phyloP scores from a whole-genome alignment of 331 rosid species.

The Rosa hybrid region DNA sequence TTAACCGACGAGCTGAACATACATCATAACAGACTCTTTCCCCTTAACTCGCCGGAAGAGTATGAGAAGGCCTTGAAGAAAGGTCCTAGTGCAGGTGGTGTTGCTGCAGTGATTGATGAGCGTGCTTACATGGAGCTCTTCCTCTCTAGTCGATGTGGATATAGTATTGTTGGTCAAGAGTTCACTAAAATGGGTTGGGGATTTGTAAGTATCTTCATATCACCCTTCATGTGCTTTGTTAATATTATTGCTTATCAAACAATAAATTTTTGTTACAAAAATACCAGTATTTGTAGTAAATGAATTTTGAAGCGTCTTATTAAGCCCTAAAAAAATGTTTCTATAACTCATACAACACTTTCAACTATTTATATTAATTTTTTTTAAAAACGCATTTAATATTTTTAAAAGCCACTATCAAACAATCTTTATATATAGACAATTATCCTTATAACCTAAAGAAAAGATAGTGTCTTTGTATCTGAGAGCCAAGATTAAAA shows the following conservation, averaged over 20 bases:
- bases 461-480: too few relatives aligned
- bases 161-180: slow-evolving; percentile 65
- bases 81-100: slow-evolving; percentile 55
- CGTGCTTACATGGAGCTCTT: slow-evolving; percentile 72
- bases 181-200: slow-evolving; percentile 88
- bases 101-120: slow-evolving; percentile 62
- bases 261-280: too few relatives aligned
- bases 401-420: not conserved
- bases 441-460: not conserved
- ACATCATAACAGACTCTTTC: slow-evolving; percentile 49
- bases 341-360: too few relatives aligned
- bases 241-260: too few relatives aligned
- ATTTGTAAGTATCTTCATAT: slow-evolving; percentile 46
- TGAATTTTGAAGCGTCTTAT: too few relatives aligned
- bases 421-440: not conserved
- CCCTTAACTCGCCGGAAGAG: slow-evolving; percentile 45
- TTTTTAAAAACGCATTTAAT: too few relatives aligned
- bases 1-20: slow-evolving; percentile 61
- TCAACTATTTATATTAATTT: too few relatives aligned
- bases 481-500: too few relatives aligned
- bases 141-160: slow-evolving; percentile 59
- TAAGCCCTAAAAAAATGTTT: too few relatives aligned
- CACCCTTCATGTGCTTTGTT: not conserved
- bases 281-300: too few relatives aligned
- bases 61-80: slow-evolving; percentile 52